Conservation (phyloP, 257 asterid genomes). For the Solanum chilense region DNA sequence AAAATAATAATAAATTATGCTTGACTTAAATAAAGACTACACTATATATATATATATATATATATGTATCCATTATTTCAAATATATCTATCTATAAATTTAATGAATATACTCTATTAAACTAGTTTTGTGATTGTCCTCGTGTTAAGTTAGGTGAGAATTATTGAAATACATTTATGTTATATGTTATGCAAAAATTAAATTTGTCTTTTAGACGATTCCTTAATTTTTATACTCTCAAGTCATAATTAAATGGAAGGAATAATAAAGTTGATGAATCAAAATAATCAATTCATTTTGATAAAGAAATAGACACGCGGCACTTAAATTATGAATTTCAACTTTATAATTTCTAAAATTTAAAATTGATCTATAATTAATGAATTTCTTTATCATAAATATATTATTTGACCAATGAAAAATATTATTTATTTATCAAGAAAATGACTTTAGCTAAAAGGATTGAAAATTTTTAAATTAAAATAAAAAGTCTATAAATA, state of each 20-base stretch:
- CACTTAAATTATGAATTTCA: background rate
- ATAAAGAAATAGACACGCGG: background rate
- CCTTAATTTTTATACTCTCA: background rate
- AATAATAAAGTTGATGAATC: background rate
- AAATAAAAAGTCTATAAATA: background rate
- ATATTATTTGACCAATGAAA: background rate
- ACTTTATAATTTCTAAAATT: background rate
- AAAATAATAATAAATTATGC: no score
- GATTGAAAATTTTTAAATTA: rapidly evolving
- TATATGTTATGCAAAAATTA: background rate
- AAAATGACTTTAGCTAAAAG: no score
- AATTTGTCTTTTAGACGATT: background rate
- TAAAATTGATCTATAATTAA: background rate
- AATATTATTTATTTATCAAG: background rate
- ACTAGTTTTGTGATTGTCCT: background rate
- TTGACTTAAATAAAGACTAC: no score
- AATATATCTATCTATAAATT: background rate
- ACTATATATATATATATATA: background rate
- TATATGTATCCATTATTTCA: background rate
- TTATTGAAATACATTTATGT: background rate
- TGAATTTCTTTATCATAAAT: background rate
- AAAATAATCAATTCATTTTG: background rate
- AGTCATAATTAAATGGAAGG: background rate
- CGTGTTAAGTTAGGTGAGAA: background rate
- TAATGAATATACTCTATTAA: background rate